Percentiles rank a stretch among this genome's conserved stretches.
phyloP scores from a whole-genome alignment of 129 eudicot species.

The Gnaphalium uliginosum region DNA sequence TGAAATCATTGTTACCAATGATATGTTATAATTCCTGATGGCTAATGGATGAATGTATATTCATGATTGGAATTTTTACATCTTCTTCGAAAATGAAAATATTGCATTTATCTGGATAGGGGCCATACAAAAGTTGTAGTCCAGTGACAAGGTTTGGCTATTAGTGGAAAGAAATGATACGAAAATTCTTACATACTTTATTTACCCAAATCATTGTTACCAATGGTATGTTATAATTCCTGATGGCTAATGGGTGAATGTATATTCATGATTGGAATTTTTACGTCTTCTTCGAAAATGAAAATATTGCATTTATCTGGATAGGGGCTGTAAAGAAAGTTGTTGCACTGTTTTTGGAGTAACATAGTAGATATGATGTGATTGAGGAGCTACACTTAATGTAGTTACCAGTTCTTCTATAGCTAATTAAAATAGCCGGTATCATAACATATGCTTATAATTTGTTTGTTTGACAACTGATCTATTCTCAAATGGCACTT shows the following conservation, averaged over 20 bases:
- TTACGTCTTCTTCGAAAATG: neutral
- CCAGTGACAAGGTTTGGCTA: no score
- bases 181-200: no score
- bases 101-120: neutral
- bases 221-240: neutral
- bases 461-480: neutral
- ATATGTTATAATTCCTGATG: neutral
- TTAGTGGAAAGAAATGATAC: no score
- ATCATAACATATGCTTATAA: neutral
- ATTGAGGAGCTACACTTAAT: neutral
- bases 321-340: neutral
- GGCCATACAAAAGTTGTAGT: neutral
- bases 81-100: neutral
- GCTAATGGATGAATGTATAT: neutral
- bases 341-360: constrained; percentile 12
- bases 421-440: neutral
- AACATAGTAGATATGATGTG: neutral
- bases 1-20: neutral
- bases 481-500: constrained; percentile 27
- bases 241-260: neutral
- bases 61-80: neutral
- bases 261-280: neutral
- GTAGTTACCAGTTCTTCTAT: neutral
- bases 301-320: neutral
- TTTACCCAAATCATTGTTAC: neutral